Percentiles rank a stretch among this genome's conserved stretches.
Evolutionary conservation across 768 basidiomycete species (phyloP).

Genomic region (Lanmaoa pseudosensibilis): DNA sequence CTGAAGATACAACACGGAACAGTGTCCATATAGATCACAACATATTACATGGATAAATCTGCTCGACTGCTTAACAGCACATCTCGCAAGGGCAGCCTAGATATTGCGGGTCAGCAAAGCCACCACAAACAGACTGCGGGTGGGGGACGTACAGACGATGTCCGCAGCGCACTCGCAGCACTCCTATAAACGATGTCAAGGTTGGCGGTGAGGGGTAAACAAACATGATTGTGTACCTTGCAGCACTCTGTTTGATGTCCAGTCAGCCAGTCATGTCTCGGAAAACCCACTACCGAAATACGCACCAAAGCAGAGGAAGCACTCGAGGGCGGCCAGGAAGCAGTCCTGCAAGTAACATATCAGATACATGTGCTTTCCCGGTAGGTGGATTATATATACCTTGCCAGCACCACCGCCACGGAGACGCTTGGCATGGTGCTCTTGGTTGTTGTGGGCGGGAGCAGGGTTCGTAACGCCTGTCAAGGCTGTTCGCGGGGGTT

Average conservation of each 20-base stretch:
- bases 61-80: conserved; percentile 50
- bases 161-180: conserved; percentile 72
- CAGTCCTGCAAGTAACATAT: conserved; percentile 50
- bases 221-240: conserved; percentile 45
- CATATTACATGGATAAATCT: conserved; percentile 1
- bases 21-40: conserved; percentile 1
- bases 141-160: conserved; percentile 58
- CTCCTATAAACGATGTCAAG: conserved; percentile 38
- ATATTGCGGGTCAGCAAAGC: background rate
- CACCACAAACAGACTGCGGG: background rate
- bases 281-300: background rate
- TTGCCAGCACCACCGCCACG: conserved; percentile 73
- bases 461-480: conserved; percentile 50
- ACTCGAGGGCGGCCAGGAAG: conserved; percentile 57
- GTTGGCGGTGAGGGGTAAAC: background rate
- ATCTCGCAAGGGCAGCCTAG: conserved; percentile 80
- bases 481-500: background rate
- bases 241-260: conserved; percentile 52
- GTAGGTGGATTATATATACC: conserved; percentile 39
- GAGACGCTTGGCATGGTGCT: conserved; percentile 51
- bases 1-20: conserved; percentile 15
- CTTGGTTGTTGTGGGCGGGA: conserved; percentile 41
- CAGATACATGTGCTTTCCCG: background rate
- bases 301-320: conserved; percentile 76
- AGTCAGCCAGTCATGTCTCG: background rate